These are phyloP conservation scores for Jackrogersella minutella DNA, from an alignment of 495 filamentous ascomycete genomes.

Conservation along the genomic window DNA sequence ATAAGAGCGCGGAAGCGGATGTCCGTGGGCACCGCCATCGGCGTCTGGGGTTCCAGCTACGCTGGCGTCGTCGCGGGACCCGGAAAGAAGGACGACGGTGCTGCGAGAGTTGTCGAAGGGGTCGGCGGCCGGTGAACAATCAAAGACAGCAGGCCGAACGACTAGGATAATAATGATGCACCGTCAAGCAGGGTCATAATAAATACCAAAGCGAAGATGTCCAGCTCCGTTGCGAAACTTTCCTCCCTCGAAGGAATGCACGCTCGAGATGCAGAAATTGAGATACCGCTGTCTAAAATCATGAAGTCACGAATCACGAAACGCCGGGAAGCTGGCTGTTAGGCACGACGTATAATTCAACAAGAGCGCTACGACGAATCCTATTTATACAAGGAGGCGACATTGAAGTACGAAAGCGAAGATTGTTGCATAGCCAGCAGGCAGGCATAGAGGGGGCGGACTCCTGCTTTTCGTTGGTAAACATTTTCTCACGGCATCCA, in stretches of 20 bases:
- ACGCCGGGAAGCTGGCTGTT: slow-evolving; percentile 26
- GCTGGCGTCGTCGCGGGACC: slow-evolving; percentile 46
- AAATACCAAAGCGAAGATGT: slow-evolving; percentile 1
- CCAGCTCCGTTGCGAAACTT: background rate
- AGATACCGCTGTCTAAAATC: slow-evolving; percentile 10
- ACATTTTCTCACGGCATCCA: slow-evolving; percentile 32
- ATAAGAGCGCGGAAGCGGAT: slow-evolving; percentile 53
- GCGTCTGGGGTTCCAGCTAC: slow-evolving; percentile 50
- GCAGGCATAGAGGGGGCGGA: slow-evolving; percentile 25
- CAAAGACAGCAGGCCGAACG: background rate
- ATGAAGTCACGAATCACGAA: slow-evolving; percentile 38
- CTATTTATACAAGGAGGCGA: slow-evolving; percentile 3
- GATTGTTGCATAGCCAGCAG: slow-evolving; percentile 30
- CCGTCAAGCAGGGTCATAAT: slow-evolving; percentile 7
- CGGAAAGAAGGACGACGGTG: slow-evolving; percentile 42
- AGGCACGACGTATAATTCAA: slow-evolving; percentile 19
- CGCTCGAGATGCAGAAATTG: slow-evolving; percentile 10
- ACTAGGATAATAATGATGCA: slow-evolving; percentile 15
- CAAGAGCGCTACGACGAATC: slow-evolving; percentile 26
- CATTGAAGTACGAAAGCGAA: slow-evolving; percentile 25
- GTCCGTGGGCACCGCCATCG: slow-evolving; percentile 47
- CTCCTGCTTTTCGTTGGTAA: slow-evolving; percentile 24
- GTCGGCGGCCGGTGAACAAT: slow-evolving; percentile 41
- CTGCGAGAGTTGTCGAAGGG: slow-evolving; percentile 40
- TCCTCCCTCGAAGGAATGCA: slow-evolving; percentile 3